These are phyloP conservation scores for Clonostachys chloroleuca DNA, from an alignment of 2,329 filamentous ascomycete genomes.

Conservation along the genomic window DNA sequence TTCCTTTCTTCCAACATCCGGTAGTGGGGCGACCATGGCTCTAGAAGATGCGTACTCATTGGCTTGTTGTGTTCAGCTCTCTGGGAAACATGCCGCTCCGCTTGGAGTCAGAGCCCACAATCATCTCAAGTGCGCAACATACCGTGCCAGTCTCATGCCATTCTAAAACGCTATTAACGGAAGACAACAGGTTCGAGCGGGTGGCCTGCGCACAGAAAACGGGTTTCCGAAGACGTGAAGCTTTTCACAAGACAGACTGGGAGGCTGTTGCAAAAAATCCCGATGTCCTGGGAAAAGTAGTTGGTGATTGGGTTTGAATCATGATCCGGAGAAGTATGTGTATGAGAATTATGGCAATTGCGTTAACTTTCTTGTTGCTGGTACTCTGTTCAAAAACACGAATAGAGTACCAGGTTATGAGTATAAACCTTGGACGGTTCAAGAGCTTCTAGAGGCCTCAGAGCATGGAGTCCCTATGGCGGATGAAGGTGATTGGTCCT, in stretches of 20 bases:
- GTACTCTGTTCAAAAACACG: conserved; percentile 17
- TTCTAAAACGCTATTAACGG: not conserved
- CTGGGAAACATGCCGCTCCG: not conserved
- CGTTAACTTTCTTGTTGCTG: conserved; percentile 11
- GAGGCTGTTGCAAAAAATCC: conserved; percentile 4
- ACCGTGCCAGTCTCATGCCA: too few relatives aligned
- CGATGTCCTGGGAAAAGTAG: not conserved
- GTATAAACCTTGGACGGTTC: conserved; percentile 16
- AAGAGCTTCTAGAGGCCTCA: too few relatives aligned
- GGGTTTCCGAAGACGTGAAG: conserved; percentile 11
- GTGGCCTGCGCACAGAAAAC: conserved; percentile 8
- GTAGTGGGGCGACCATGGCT: conserved; percentile 9
- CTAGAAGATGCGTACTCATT: conserved; percentile 11
- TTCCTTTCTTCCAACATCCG: conserved; percentile 9
- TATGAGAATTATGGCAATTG: conserved; percentile 16
- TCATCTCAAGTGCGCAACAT: conserved; percentile 1
- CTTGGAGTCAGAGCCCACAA: conserved; percentile 2
- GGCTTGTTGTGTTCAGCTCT: conserved; percentile 8
- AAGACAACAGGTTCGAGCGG: conserved; percentile 6
- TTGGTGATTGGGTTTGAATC: conserved; percentile 12
- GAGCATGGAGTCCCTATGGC: too few relatives aligned
- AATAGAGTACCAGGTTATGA: conserved; percentile 18
- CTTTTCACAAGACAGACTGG: conserved; percentile 10
- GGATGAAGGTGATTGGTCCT: too few relatives aligned
- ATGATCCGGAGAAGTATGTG: conserved; percentile 21